A percentile compares a stretch with the other conserved stretches of the same genome.
Conservation (phyloP, 768 basidiomycete genomes). For the Porpolomopsis calyptriformis region DNA sequence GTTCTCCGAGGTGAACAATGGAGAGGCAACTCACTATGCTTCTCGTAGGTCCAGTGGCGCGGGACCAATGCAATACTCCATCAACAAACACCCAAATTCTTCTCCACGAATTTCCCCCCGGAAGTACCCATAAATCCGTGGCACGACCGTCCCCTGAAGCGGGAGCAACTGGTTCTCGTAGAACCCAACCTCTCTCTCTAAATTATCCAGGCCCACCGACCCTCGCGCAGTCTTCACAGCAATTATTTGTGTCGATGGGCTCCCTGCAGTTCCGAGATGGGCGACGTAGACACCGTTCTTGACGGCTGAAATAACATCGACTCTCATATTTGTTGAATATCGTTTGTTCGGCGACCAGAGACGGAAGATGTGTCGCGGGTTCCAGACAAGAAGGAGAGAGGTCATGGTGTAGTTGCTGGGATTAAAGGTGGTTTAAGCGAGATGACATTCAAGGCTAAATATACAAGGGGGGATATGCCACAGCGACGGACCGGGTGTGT, state of each 20-base stretch:
- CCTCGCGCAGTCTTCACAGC: constrained; percentile 27
- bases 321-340: neutral
- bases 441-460: neutral
- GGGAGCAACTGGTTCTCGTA: constrained; percentile 23
- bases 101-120: constrained; percentile 18
- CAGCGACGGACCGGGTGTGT: no score
- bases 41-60: constrained; percentile 3
- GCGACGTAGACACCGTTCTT: constrained; percentile 15
- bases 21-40: constrained; percentile 14
- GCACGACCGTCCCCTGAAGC: constrained; percentile 31
- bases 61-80: constrained; percentile 27
- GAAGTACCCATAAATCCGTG: constrained; percentile 29
- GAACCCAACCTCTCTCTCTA: constrained; percentile 24
- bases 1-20: neutral
- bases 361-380: neutral
- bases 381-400: neutral
- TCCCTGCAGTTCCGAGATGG: constrained; percentile 14
- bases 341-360: neutral
- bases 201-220: constrained; percentile 13
- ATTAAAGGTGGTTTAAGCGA: neutral
- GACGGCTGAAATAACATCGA: constrained; percentile 12
- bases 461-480: no score
- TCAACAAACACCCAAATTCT: constrained; percentile 23
- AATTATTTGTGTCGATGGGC: constrained; percentile 4
- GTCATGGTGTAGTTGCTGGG: neutral